Conservation (phyloP, 495 filamentous ascomycete species). For the Penicillium longicatenatum region DNA sequence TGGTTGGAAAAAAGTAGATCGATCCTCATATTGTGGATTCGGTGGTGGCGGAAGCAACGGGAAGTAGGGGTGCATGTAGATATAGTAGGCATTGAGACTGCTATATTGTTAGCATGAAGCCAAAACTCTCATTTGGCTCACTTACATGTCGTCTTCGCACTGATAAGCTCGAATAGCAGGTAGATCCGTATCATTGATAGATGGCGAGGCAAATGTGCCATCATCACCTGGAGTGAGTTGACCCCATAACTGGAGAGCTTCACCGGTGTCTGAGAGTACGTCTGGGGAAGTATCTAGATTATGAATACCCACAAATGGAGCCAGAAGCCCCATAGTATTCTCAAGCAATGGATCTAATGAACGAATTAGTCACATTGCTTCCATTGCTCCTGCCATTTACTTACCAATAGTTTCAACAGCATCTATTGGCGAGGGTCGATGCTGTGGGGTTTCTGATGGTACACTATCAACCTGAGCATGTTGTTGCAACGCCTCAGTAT, state of each 20-base stretch:
- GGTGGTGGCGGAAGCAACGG: constrained; percentile 51
- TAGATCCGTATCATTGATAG: constrained; percentile 8
- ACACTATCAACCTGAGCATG: background rate
- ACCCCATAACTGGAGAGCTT: constrained; percentile 19
- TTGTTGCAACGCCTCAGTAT: constrained; percentile 16
- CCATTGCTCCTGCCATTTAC: background rate
- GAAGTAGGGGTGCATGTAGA: constrained; percentile 56
- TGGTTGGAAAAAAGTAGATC: constrained; percentile 23
- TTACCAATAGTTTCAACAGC: constrained; percentile 17
- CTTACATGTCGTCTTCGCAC: constrained; percentile 32
- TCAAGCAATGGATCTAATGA: constrained; percentile 19
- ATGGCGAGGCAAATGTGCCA: constrained; percentile 17
- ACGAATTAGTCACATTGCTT: background rate
- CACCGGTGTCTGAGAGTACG: constrained; percentile 15
- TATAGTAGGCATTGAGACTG: constrained; percentile 51
- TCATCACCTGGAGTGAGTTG: constrained; percentile 28
- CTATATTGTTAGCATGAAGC: background rate
- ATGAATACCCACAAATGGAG: constrained; percentile 21
- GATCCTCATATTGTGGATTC: constrained; percentile 34
- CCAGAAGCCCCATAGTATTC: constrained; percentile 19
- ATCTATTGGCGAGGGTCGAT: constrained; percentile 4
- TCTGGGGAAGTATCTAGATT: constrained; percentile 25
- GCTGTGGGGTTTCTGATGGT: background rate
- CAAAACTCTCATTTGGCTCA: background rate
- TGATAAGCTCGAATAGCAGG: constrained; percentile 24